These are phyloP conservation scores for Thymus quinquecostatus DNA, from an alignment of 257 asterid species.

Conservation along the genomic window DNA sequence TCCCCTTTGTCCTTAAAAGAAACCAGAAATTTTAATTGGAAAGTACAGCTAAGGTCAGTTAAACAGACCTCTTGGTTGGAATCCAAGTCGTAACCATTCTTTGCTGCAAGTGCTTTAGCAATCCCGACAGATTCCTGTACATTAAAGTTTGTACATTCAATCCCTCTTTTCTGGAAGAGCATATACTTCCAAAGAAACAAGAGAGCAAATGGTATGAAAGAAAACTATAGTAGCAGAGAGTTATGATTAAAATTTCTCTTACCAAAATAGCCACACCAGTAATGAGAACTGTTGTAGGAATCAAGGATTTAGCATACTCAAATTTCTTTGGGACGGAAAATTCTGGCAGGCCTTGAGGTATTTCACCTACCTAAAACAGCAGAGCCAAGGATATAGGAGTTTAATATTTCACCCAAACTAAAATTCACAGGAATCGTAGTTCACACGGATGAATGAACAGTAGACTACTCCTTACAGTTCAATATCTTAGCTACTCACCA, in stretches of 20 bases:
- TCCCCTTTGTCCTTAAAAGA: slow-evolving; percentile 21
- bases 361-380: slow-evolving; percentile 79
- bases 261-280: slow-evolving; percentile 99
- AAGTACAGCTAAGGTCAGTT: slow-evolving; percentile 22
- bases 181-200: slow-evolving; percentile 1
- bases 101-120: slow-evolving; percentile 98
- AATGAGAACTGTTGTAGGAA: slow-evolving; percentile 91
- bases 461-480: slow-evolving; percentile 15
- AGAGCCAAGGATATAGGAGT: slow-evolving; percentile 26
- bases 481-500: slow-evolving; percentile 55
- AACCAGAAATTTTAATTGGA: slow-evolving; percentile 23
- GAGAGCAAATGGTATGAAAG: slow-evolving; percentile 19
- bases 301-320: slow-evolving; percentile 61
- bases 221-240: slow-evolving; percentile 22
- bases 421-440: slow-evolving; percentile 1
- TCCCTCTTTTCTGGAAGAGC: slow-evolving; percentile 15
- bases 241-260: slow-evolving; percentile 37
- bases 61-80: slow-evolving; percentile 92
- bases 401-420: slow-evolving; percentile 5
- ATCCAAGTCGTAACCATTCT: slow-evolving; percentile 94
- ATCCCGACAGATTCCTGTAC: slow-evolving; percentile 95
- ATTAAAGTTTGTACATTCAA: slow-evolving; percentile 26
- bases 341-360: slow-evolving; percentile 96
- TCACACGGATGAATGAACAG: slow-evolving; percentile 23
- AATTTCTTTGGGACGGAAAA: slow-evolving; percentile 90